Evolutionary conservation across 495 filamentous ascomycete genomes (phyloP), one percentile per base, ranked within the genome.

Genomic region (Aspergillus sparsus): DNA sequence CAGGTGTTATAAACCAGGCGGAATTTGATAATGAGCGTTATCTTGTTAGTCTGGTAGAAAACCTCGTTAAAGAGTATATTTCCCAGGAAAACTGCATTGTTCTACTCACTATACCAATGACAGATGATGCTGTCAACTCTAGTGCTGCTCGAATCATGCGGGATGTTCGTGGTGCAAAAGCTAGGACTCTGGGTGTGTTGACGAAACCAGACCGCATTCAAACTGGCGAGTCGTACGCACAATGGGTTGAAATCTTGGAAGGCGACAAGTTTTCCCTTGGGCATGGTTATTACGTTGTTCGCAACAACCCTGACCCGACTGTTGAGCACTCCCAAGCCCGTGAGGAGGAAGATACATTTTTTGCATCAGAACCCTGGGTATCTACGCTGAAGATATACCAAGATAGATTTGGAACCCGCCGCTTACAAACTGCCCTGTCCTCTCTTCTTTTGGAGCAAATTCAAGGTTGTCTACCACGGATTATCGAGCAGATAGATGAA

Each of bases 151-250:
- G 78, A 0, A 71, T 91, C 3, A 83, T 92, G 18, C 73, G 80
- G 0, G 73, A 84, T 9, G 67, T 78, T 9, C 75, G 80, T n/a
- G 68, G 66, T 6, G 90, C 90, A 0, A 71, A 78, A 1, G 39
- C 73, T 7, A 80, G 90, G 5, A 90, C 86, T 8, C 75, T 93
- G 33, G 91, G 91, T 0, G 87, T 93, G 0, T 77, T 93, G 46
- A 95, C 91, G 0, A 96, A 93, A 66, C 90, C 91, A 0, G 91
- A 96, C 63, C 77, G 85, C 0, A 63, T 91, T 0, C 79, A 83
- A 1, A 51, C 61, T 0, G 75, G 72, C 0, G 77, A 81, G n/a
- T 68, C 67, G 0, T 68, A 84, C 32, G 54, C 66, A 0, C 82
- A 84, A 18, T 89, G 87, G 83, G 57, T 81, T 0, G 68, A 78